phyloP scores from a whole-genome alignment of 495 filamentous ascomycete species.

The Copromyces sp. region DNA sequence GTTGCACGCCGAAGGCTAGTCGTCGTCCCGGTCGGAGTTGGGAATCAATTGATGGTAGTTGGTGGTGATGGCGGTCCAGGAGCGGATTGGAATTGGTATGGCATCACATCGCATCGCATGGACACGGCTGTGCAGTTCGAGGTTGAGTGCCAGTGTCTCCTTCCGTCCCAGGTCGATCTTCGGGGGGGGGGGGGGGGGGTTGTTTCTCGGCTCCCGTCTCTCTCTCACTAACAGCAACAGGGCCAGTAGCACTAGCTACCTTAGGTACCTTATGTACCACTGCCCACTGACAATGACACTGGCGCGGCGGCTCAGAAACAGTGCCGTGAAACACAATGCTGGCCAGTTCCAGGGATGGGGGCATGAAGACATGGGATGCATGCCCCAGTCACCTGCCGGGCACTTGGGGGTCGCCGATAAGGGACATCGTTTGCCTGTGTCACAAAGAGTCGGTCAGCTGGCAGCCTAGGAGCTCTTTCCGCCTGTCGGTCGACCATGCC shows the following conservation, averaged over 20 bases:
- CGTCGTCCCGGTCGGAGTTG: neutral
- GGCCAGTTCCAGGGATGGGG: neutral
- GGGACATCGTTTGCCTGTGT: neutral
- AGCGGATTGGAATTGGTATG: constrained; percentile 3
- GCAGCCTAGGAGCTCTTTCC: neutral
- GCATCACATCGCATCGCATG: constrained; percentile 26
- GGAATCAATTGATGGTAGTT: neutral
- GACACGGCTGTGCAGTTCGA: constrained; percentile 2
- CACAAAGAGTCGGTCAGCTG: neutral
- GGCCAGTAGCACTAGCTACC: neutral
- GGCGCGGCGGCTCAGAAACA: constrained; percentile 1
- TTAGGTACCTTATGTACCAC: too few species aligned
- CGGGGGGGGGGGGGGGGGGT: neutral
- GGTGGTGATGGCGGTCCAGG: constrained; percentile 8
- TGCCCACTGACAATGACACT: too few species aligned
- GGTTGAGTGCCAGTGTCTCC: neutral
- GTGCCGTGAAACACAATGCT: neutral
- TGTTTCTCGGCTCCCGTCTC: neutral
- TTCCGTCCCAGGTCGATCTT: neutral
- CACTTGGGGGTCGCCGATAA: neutral
- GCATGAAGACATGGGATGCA: neutral
- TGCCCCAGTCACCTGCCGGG: neutral
- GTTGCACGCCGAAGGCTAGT: neutral
- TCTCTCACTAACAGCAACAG: neutral
- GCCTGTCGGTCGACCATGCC: neutral